Evolutionary conservation across 345 rosid species (phyloP).

Genomic region (Euphorbia pulcherrima): DNA sequence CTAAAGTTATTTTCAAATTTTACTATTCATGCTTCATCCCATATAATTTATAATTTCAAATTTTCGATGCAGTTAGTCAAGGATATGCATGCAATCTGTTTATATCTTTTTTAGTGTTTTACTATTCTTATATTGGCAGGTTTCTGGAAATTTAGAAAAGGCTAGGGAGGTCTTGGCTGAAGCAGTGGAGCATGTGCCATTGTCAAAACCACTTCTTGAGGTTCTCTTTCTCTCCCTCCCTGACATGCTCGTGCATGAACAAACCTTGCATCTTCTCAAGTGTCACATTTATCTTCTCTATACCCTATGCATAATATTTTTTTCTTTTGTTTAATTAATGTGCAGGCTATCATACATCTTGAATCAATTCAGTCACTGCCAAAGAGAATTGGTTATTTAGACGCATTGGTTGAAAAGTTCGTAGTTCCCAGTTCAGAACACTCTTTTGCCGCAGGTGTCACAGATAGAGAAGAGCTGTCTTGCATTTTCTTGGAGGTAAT

Average conservation of each 20-base stretch:
- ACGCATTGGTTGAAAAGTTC: conserved; percentile 65
- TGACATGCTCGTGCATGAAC: not conserved
- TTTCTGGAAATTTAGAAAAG: conserved; percentile 61
- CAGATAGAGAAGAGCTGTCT: conserved; percentile 88
- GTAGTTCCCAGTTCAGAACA: conserved; percentile 51
- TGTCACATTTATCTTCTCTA: not conserved
- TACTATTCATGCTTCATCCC: not conserved
- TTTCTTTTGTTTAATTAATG: conserved; percentile 7
- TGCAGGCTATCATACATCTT: conserved; percentile 62
- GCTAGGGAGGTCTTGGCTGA: conserved; percentile 64
- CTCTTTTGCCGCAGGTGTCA: conserved; percentile 39
- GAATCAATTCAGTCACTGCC: conserved; percentile 69
- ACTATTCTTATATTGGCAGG: conserved; percentile 36
- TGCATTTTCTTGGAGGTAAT: conserved; percentile 81
- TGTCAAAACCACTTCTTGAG: conserved; percentile 76
- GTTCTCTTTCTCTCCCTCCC: conserved; percentile 24
- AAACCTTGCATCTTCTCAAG: not conserved
- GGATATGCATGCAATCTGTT: not conserved
- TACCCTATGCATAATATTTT: conserved; percentile 11
- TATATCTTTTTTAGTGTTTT: not conserved
- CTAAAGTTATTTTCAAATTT: not conserved
- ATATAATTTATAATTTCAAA: not conserved
- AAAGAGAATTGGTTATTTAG: conserved; percentile 67
- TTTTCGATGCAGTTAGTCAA: not conserved
- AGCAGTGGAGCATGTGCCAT: conserved; percentile 74